These are phyloP conservation scores for Venturia pyrina DNA, from an alignment of 2,329 filamentous ascomycete species.

Conservation along the genomic window DNA sequence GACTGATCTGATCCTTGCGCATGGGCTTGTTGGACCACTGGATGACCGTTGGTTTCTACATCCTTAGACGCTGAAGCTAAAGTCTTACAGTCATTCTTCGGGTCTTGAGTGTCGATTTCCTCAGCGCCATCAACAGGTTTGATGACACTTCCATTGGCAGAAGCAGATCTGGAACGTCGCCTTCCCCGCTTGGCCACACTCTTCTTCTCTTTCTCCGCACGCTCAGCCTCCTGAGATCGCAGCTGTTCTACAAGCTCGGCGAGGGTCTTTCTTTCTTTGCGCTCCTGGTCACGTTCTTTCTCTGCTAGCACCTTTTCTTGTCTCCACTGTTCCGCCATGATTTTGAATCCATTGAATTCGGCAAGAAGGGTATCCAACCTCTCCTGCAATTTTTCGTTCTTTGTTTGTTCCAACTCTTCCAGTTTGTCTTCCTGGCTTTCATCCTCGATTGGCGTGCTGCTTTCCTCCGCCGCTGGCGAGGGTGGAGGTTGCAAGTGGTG, in stretches of 20 bases:
- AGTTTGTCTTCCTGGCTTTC: constrained; percentile 16
- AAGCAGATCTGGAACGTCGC: constrained; percentile 5
- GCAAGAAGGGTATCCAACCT: constrained; percentile 66
- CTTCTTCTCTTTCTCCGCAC: constrained; percentile 19
- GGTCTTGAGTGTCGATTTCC: neutral
- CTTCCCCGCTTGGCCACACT: neutral
- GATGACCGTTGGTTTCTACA: constrained; percentile 4
- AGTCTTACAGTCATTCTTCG: neutral
- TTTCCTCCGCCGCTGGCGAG: constrained; percentile 3
- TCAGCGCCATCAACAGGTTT: neutral
- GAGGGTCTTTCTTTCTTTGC: constrained; percentile 61
- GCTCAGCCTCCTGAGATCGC: constrained; percentile 54
- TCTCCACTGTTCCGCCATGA: constrained; percentile 69
- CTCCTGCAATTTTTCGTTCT: constrained; percentile 48
- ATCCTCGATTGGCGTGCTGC: constrained; percentile 10
- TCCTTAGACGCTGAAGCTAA: neutral
- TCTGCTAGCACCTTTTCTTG: constrained; percentile 73
- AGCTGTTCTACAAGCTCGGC: constrained; percentile 83
- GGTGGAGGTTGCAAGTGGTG: constrained; percentile 29
- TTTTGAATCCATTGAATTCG: constrained; percentile 72
- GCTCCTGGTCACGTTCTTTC: constrained; percentile 59
- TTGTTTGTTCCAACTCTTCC: constrained; percentile 26
- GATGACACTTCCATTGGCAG: neutral
- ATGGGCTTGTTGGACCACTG: neutral
- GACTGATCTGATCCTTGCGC: constrained; percentile 6